Evolutionary conservation across 1,284 basidiomycete species (phyloP), one percentile per base, ranked within the genome.

Genomic region (Cryptococcus sp.): DNA sequence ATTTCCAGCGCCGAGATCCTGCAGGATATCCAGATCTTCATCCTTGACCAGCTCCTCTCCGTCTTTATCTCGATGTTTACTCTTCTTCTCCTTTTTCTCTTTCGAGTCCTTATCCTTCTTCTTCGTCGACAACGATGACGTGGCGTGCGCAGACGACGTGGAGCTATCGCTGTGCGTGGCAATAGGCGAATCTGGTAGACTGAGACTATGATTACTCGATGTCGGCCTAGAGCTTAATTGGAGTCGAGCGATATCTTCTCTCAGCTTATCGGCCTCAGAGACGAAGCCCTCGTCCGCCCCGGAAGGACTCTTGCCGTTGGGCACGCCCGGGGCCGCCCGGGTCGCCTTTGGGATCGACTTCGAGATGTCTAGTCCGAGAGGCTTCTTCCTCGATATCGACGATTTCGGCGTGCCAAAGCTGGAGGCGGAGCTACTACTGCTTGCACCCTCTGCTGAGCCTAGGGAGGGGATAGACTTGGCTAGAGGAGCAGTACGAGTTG

Each of bases 1-100:
- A 72, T 98, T 98, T n/a, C 95, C 95, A 63, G 93, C 88, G 0
- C 95, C 95, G 3, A 99, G 84, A 77, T 99, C 95, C 27, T 85
- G 83, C 35, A 98, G 77, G 61, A 92, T 87, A 77, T 87, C 87
- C 67, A 94, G 80, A 76, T 94, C 91, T 71, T 89, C 88, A 66
- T 88, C 87, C 65, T 85, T 84, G 62, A 94, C 80, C 70, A 91
- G 87, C 59, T 83, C 85, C 71, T 88, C 88, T 69, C 85, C 85
- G 77, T 89, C 87, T 39, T 85, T 85, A 65, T 87, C 88, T 46
- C 67, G 69, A 54, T 80, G 58, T 54, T 67, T 67, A 54, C 58
- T 63, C 15, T 57, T 57, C 52, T 65, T 66, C 19, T 66, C 64
- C n/a, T 65, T 62, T 38, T 61, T 66, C 30, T 35, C 30, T 35